phyloP scores from a whole-genome alignment of 805 yeast genomes.

The Kregervanrija fluxuum region DNA sequence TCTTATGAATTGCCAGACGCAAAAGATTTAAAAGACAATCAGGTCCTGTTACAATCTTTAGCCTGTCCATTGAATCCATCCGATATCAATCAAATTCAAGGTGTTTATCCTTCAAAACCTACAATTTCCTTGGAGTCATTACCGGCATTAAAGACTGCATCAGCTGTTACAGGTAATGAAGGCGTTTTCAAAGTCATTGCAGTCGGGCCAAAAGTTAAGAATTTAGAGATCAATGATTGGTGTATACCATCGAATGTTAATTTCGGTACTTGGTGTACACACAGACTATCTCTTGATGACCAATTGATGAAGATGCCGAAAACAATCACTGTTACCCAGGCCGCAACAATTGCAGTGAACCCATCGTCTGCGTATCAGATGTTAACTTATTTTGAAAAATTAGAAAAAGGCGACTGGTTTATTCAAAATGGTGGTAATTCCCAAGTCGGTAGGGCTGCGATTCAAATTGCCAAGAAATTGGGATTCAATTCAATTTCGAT shows the following conservation, averaged over 20 bases:
- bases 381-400: slow-evolving; percentile 61
- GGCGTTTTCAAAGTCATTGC: slow-evolving; percentile 84
- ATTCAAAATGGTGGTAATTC: slow-evolving; percentile 96
- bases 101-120: slow-evolving; percentile 79
- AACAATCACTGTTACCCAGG: slow-evolving; percentile 49
- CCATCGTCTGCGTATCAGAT: slow-evolving; percentile 89
- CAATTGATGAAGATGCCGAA: slow-evolving; percentile 54
- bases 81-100: slow-evolving; percentile 79
- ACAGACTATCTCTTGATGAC: slow-evolving; percentile 46
- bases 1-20: slow-evolving; percentile 40
- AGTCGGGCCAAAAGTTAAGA: slow-evolving; percentile 46
- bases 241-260: slow-evolving; percentile 70
- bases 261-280: slow-evolving; percentile 93
- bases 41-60: slow-evolving; percentile 57
- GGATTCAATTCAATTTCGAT: slow-evolving; percentile 83
- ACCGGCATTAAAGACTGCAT: slow-evolving; percentile 49
- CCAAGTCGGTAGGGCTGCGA: slow-evolving; percentile 87
- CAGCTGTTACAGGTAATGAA: slow-evolving; percentile 90
- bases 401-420: slow-evolving; percentile 77
- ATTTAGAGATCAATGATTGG: slow-evolving; percentile 72
- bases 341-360: slow-evolving; percentile 87
- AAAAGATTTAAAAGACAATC: slow-evolving; percentile 25
- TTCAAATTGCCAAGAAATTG: slow-evolving; percentile 73
- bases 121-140: slow-evolving; percentile 41
- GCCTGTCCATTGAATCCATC: slow-evolving; percentile 90